A percentile compares a stretch with the other conserved stretches of the same genome.
These are phyloP conservation scores for Candida jianshihensis DNA, from an alignment of 805 yeast species.

Conservation along the genomic window DNA sequence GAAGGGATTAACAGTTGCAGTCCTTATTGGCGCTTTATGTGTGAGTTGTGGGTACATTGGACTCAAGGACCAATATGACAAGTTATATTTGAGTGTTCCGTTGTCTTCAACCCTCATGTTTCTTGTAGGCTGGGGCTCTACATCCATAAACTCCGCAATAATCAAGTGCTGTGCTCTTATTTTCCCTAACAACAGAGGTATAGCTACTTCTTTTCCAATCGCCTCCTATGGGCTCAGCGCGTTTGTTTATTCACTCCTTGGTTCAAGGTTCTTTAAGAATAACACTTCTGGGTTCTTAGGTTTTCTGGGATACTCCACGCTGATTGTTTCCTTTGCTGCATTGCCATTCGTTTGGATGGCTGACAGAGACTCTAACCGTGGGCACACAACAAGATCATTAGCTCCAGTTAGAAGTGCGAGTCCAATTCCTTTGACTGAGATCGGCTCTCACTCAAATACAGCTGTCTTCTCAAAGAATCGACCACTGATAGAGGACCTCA, in stretches of 20 bases:
- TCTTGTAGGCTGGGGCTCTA: slow-evolving; percentile 62
- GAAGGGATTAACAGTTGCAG: slow-evolving; percentile 49
- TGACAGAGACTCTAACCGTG: slow-evolving; percentile 10
- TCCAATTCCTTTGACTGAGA: slow-evolving; percentile 12
- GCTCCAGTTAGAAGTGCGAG: slow-evolving; percentile 2
- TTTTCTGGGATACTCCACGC: slow-evolving; percentile 36
- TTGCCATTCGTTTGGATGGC: slow-evolving; percentile 35
- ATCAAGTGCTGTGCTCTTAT: slow-evolving; percentile 69
- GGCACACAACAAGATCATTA: slow-evolving; percentile 3
- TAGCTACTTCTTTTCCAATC: slow-evolving; percentile 70
- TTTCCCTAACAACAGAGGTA: slow-evolving; percentile 61
- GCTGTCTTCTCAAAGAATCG: slow-evolving; percentile 1
- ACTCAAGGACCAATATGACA: slow-evolving; percentile 43
- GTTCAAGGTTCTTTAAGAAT: slow-evolving; percentile 46
- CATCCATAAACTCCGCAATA: slow-evolving; percentile 55
- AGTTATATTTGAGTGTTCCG: slow-evolving; percentile 30
- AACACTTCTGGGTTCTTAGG: slow-evolving; percentile 50
- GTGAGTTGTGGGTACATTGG: slow-evolving; percentile 51
- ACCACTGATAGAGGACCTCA: slow-evolving; percentile 3
- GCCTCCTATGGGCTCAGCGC: slow-evolving; percentile 75
- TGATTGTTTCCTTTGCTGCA: slow-evolving; percentile 35
- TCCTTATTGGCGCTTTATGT: slow-evolving; percentile 41
- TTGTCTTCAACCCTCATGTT: slow-evolving; percentile 42
- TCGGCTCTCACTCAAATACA: no score
- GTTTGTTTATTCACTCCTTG: slow-evolving; percentile 52